Conservation (phyloP, 345 rosid species). For the Raphanus sativus region DNA sequence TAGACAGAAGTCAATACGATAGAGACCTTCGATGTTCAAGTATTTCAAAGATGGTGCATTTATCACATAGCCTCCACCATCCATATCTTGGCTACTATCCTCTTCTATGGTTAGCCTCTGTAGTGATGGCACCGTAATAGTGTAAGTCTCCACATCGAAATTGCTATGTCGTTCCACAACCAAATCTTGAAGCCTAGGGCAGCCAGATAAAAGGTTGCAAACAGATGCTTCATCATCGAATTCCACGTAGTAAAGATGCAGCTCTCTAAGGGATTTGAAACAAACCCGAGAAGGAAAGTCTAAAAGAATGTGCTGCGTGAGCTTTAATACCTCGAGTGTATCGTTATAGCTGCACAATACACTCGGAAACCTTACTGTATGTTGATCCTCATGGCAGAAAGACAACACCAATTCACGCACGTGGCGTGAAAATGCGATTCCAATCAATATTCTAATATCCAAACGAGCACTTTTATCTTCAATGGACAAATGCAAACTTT, state of each 20-base stretch:
- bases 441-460: neutral
- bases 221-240: neutral
- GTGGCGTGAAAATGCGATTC: constrained; percentile 1
- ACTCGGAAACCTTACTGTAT: neutral
- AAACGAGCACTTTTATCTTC: neutral
- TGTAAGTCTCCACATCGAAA: neutral
- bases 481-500: constrained; percentile 2
- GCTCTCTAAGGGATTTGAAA: neutral
- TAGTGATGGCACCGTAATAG: neutral
- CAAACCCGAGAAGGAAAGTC: constrained; percentile 4
- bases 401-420: neutral
- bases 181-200: neutral
- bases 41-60: neutral
- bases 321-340: neutral
- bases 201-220: neutral
- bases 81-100: neutral
- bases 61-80: neutral
- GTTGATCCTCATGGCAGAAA: neutral
- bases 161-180: neutral
- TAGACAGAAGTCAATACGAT: neutral
- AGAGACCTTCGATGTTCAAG: neutral
- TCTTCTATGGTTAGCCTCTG: neutral
- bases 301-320: neutral
- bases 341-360: neutral
- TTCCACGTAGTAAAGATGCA: neutral